Evolutionary conservation across 176 grass and related monocot species (phyloP).

Genomic region (maize (Zea mays)): Zm-B73-REFERENCE-NAM-5.0 NC_050096.1:12487501-12488000

Average conservation of each 20-base stretch:
- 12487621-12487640: not conserved
- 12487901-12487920: not conserved
- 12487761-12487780: slow-evolving; percentile 48
- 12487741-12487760: slow-evolving; percentile 36
- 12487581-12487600: slow-evolving; percentile 15
- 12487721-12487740: slow-evolving; percentile 2
- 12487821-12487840: slow-evolving; percentile 30
- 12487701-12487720: slow-evolving; percentile 19
- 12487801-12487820: not conserved
- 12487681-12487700: slow-evolving; percentile 16
- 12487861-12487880: slow-evolving; percentile 12
- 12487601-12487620: not conserved
- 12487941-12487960: slow-evolving; percentile 27
- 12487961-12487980: slow-evolving; percentile 9
- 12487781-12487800: not conserved
- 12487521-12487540: not conserved
- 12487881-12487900: too few relatives aligned
- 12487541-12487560: slow-evolving; percentile 36
- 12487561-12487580: slow-evolving; percentile 15
- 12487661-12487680: slow-evolving; percentile 35
- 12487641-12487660: not conserved
- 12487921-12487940: slow-evolving; percentile 24
- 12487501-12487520: not conserved
- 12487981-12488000: not conserved
- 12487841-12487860: slow-evolving; percentile 27